Evolutionary conservation across 2,329 filamentous ascomycete genomes (phyloP).

Genomic region (Aspergillus pseudoviridinutans): DNA sequence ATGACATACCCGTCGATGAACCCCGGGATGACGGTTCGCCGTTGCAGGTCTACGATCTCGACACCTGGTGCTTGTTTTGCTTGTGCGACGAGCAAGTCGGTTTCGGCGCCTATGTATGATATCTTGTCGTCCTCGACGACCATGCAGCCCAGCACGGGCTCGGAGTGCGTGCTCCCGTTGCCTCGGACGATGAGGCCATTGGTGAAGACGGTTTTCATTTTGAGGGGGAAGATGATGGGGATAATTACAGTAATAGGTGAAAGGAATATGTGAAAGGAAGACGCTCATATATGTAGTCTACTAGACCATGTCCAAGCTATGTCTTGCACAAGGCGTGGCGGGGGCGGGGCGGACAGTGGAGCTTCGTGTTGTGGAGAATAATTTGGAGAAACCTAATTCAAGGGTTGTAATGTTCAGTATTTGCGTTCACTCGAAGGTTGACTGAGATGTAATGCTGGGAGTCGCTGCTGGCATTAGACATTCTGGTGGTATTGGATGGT

Average conservation of each 20-base stretch:
- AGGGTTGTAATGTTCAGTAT: neutral
- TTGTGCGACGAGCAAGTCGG: constrained; percentile 17
- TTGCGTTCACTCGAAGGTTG: too few species aligned
- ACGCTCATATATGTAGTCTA: neutral
- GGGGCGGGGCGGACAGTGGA: neutral
- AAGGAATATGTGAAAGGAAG: neutral
- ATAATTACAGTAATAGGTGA: neutral
- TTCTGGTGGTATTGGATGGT: neutral
- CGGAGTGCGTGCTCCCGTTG: neutral
- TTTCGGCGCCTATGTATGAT: constrained; percentile 34
- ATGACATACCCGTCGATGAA: constrained; percentile 47
- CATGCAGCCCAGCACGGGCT: constrained; percentile 20
- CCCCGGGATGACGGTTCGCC: constrained; percentile 40
- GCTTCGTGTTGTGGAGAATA: neutral
- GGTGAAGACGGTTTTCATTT: constrained; percentile 16
- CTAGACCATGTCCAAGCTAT: neutral
- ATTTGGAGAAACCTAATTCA: neutral
- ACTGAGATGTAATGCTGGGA: neutral
- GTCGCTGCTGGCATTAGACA: neutral
- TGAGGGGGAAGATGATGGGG: neutral
- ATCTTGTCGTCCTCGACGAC: constrained; percentile 40
- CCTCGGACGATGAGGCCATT: constrained; percentile 11
- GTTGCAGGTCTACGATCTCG: constrained; percentile 29
- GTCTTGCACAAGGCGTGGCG: neutral
- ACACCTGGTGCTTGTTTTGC: constrained; percentile 13